Evolutionary conservation across 148 eudicot genomes (phyloP), one percentile per base, ranked within the genome.

Genomic region (Persicaria tinctoria): DNA sequence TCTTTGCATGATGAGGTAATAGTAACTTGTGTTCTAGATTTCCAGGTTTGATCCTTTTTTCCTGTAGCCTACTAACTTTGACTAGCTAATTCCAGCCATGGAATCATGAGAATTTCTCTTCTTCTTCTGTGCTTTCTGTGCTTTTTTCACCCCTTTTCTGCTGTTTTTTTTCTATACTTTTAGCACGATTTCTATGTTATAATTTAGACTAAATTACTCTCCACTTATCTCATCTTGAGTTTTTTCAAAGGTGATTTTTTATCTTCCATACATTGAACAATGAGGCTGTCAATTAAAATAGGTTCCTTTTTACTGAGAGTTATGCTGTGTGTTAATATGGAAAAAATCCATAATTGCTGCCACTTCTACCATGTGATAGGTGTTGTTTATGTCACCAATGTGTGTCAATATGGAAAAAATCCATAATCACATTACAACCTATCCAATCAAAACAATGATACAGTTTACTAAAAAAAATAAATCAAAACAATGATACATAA

Each of bases 291-390:
- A 38, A 32, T 32, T 32, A 32, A 32, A 66, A 41, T 47, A 66
- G 13, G 1, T 47, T 27, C 13, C 27, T 20, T 16, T 13, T 55
- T 55, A 17, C 59, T 55, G 59, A 32, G 41, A 32, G 41, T 55
- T 18, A 14, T 16, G 59, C 20, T 55, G 32, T 60, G 44, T 60
- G 68, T 60, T 60, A 20, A 20, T 10, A 60, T 20, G 44, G 68
- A 60, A 27, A 60, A 8, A 23, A 9, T 8, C 18, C 46, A 38
- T 66, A 66, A 66, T 20, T 44, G n/a, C 18, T 14, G 70, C 11
- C 70, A 66, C 47, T 66, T 66, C 70, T 41, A 66, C 48, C 70
- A 41, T 66, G 70, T 66, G 70, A 66, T 41, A 14, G 41, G 47
- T 41, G 70, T 66, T 41, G 41, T 66, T 38, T 66, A 6, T 66